These are phyloP conservation scores for Medicago truncatula DNA, from an alignment of 306 rosid genomes.

Conservation along the genomic window DNA sequence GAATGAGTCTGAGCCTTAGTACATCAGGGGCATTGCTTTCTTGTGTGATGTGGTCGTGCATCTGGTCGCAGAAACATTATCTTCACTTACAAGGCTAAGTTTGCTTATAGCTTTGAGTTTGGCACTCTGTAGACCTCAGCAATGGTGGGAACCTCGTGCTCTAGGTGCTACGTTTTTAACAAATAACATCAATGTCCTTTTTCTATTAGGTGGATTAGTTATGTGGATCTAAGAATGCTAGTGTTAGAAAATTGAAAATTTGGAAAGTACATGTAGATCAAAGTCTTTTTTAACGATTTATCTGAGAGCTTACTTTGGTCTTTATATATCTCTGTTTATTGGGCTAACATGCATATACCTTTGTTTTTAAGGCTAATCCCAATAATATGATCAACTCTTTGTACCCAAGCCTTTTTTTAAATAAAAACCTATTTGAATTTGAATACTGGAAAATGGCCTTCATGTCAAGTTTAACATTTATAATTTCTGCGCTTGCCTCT, in stretches of 20 bases:
- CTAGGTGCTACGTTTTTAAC: neutral
- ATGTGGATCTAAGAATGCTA: neutral
- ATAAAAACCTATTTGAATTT: slow-evolving; percentile 10
- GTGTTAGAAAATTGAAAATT: neutral
- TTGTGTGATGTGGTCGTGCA: neutral
- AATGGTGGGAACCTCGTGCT: slow-evolving; percentile 3
- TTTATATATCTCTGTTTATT: neutral
- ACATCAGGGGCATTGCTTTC: neutral
- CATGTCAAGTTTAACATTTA: slow-evolving; percentile 1
- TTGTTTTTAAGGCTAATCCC: neutral
- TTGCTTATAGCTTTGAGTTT: neutral
- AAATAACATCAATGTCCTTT: neutral
- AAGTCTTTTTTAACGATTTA: neutral
- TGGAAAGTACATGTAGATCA: neutral
- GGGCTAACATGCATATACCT: slow-evolving; percentile 1
- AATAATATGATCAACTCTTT: slow-evolving; percentile 17
- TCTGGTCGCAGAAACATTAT: slow-evolving; percentile 1
- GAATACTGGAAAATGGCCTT: slow-evolving; percentile 10
- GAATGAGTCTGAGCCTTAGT: neutral
- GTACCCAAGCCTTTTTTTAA: neutral
- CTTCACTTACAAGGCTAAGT: neutral
- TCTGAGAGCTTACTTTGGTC: neutral
- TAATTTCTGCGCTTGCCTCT: slow-evolving; percentile 18
- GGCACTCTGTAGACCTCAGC: neutral
- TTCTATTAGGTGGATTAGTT: neutral